phyloP scores from a whole-genome alignment of 768 basidiomycete species.

The Amyloporia xantha region DNA sequence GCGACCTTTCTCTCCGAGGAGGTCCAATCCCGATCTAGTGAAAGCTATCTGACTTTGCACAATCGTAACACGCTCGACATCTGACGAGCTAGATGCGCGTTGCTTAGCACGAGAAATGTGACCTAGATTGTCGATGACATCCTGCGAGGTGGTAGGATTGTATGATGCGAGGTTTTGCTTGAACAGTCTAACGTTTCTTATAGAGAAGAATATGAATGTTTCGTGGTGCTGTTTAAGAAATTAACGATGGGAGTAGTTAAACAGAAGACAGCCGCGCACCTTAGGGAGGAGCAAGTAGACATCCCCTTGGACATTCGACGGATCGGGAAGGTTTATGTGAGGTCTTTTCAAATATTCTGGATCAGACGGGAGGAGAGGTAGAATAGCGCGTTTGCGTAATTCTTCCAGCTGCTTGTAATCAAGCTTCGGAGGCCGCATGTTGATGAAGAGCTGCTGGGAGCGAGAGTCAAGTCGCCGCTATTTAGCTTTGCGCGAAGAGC shows the following conservation, averaged over 20 bases:
- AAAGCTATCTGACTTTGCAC: constrained; percentile 7
- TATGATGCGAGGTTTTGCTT: background rate
- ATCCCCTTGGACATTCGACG: background rate
- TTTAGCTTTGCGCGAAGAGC: no score
- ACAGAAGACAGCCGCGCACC: background rate
- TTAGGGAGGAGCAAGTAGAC: background rate
- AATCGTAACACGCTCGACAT: background rate
- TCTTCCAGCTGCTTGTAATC: background rate
- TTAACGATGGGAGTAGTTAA: background rate
- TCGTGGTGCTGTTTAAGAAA: background rate
- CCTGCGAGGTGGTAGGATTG: background rate
- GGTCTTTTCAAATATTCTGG: background rate
- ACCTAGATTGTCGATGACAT: background rate
- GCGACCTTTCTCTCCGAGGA: background rate
- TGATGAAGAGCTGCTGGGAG: background rate
- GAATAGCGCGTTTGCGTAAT: background rate
- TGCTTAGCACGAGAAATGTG: background rate
- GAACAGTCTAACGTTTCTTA: background rate
- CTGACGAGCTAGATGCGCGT: background rate
- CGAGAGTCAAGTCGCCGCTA: no score
- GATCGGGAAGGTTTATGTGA: background rate
- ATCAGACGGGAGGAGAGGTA: background rate
- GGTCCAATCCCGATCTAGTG: constrained; percentile 4
- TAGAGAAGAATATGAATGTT: background rate
- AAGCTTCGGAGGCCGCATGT: background rate